Evolutionary conservation across 2,329 filamentous ascomycete species (phyloP).

Genomic region (Exophiala oligosperma): DNA sequence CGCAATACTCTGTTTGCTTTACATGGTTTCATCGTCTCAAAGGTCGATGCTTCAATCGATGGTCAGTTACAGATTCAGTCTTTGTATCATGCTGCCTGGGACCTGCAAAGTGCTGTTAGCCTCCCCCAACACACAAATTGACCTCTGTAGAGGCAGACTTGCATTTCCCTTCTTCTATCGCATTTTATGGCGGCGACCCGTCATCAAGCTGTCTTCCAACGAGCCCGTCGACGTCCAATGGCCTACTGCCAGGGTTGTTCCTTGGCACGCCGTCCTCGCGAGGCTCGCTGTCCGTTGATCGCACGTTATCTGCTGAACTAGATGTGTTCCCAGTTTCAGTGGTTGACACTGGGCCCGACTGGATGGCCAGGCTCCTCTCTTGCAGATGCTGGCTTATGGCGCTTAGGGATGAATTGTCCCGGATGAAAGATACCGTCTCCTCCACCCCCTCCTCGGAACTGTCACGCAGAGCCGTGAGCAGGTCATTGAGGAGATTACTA

Average conservation of each 20-base stretch:
- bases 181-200: not conserved
- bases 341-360: not conserved
- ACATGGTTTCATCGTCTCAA: too few species aligned
- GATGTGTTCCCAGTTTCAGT: not conserved
- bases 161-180: too few species aligned
- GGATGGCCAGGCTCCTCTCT: not conserved
- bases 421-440: not conserved
- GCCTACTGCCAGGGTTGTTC: not conserved
- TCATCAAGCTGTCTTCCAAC: not conserved
- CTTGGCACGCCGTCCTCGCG: not conserved
- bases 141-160: too few species aligned
- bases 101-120: too few species aligned
- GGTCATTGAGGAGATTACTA: not conserved
- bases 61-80: too few species aligned
- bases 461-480: not conserved
- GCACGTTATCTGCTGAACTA: not conserved
- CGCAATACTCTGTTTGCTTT: too few species aligned
- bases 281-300: not conserved
- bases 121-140: too few species aligned
- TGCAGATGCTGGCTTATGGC: not conserved
- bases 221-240: not conserved
- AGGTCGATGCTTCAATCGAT: too few species aligned
- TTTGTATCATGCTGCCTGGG: too few species aligned
- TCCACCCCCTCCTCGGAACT: not conserved
- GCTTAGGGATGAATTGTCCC: not conserved